Base-by-base conservation (phyloP, 2,329 filamentous ascomycete genomes). In the Calcarisporium arbuscula region DNA sequence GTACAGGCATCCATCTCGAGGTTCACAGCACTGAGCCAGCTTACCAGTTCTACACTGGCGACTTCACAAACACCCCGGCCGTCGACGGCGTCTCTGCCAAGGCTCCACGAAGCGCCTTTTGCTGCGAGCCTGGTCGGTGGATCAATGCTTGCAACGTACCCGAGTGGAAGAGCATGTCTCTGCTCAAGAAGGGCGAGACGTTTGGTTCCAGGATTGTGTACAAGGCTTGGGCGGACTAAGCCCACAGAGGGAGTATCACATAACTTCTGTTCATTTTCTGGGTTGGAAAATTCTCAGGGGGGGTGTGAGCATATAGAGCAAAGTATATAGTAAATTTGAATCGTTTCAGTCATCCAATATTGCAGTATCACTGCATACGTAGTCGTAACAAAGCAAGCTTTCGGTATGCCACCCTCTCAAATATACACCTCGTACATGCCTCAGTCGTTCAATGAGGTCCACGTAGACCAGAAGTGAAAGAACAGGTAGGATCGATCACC, bases 31-130 rank as follows among this genome's bases (percentile, higher is more conserved):
- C 90, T 0, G 90, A 96, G 67, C 92, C 92, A 0, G 85, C 87
- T 0, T 96, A 95, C 70, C 90, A 96, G 60, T 94, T 95, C 65
- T 96, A 96, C 64, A 94, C 88, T 0, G 92, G 90, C 45, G 82
- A 85, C 53, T 82, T 80, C 53, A 88, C 94, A 45, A 67, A 92
- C 49, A 82, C 94, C 10, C 82, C 85, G 0, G 81, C 67, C 19
- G 67, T 78, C 4, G 70, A 68, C n/a, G 69, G 69, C 3, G 59
- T 74, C 19, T 76, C 82, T 0, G 79, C 81, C 1, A 74, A 85
- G 31, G 75, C 72, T 0, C 54, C 76, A 5, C 74, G 87, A 31
- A 77, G 80, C 28, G 90, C 84, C 0, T 94, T 96, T 65, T 95
- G 88, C 58, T 81, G 95, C 28, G 92, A 98, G 68, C 89, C 90